A percentile compares a stretch with the other conserved stretches of the same genome.
phyloP scores from a whole-genome alignment of 805 yeast genomes.

The Candida chauliodis region DNA sequence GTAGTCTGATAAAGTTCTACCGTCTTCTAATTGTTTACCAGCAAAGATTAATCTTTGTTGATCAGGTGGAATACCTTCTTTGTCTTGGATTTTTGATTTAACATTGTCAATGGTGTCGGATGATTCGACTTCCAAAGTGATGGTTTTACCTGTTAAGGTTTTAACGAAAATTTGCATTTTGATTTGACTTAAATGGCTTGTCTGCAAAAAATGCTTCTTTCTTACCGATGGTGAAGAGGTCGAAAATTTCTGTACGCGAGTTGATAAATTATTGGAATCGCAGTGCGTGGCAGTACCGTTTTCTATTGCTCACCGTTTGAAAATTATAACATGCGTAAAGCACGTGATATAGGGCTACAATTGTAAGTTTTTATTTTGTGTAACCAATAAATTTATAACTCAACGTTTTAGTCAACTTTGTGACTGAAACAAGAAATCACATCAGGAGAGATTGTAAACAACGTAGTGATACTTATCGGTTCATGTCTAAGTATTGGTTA shows the following conservation, averaged over 20 bases:
- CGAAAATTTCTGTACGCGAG: constrained; percentile 1
- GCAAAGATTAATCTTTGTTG: constrained; percentile 99
- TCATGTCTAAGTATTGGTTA: too few relatives aligned
- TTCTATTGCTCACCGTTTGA: neutral
- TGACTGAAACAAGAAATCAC: too few relatives aligned
- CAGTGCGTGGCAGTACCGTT: neutral
- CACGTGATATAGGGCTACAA: neutral
- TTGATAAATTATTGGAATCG: too few relatives aligned
- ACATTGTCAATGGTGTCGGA: constrained; percentile 98
- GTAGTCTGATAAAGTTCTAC: constrained; percentile 98
- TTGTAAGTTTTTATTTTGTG: neutral
- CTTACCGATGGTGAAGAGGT: constrained; percentile 15
- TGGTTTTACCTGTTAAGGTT: constrained; percentile 99
- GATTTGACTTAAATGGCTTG: constrained; percentile 31
- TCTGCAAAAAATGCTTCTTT: constrained; percentile 39
- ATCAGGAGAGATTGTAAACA: too few relatives aligned
- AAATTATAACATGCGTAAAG: neutral
- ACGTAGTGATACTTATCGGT: too few relatives aligned
- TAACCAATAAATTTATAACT: neutral
- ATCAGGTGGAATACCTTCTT: constrained; percentile 99
- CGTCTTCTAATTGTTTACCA: constrained; percentile 99
- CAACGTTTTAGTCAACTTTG: too few relatives aligned
- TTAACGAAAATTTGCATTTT: constrained; percentile 96
- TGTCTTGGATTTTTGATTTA: constrained; percentile 98
- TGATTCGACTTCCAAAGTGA: constrained; percentile 98